Conservation (phyloP, 176 grass and related monocot species). For the Pontederia paniculata region DNA sequence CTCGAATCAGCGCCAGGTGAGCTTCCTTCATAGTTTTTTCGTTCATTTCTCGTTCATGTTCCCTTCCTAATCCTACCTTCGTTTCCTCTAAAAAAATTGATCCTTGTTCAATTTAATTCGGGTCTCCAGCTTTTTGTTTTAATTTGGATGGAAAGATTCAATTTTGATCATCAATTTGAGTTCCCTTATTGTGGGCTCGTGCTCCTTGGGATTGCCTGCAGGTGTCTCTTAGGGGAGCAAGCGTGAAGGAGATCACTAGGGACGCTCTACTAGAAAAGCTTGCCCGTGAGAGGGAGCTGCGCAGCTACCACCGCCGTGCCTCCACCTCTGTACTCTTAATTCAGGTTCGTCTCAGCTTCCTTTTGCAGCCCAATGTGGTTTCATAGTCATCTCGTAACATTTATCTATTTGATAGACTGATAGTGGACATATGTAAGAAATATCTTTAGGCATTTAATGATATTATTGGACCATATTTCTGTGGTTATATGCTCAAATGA, state of each 20-base stretch:
- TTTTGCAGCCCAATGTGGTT: not conserved
- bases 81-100: no score
- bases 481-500: no score
- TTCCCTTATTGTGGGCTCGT: not conserved
- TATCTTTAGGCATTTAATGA: no score
- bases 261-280: slow-evolving; percentile 92
- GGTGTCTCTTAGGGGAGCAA: slow-evolving; percentile 84
- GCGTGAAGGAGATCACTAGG: slow-evolving; percentile 74
- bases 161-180: not conserved
- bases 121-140: slow-evolving; percentile 7
- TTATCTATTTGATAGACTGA: no score
- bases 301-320: slow-evolving; percentile 73
- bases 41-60: not conserved
- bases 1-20: slow-evolving; percentile 26
- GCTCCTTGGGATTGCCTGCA: slow-evolving; percentile 3
- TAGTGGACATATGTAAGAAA: no score
- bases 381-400: no score
- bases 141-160: slow-evolving; percentile 3
- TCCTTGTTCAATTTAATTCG: not conserved
- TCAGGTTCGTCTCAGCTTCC: slow-evolving; percentile 37
- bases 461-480: no score
- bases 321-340: slow-evolving; percentile 48
- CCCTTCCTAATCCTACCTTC: not conserved
- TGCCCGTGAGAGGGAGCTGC: slow-evolving; percentile 70
- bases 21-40: not conserved